Percentiles rank a stretch among this genome's conserved stretches.
These are phyloP conservation scores for Fusarium piperis DNA, from an alignment of 2,329 filamentous ascomycete genomes.

Conservation along the genomic window DNA sequence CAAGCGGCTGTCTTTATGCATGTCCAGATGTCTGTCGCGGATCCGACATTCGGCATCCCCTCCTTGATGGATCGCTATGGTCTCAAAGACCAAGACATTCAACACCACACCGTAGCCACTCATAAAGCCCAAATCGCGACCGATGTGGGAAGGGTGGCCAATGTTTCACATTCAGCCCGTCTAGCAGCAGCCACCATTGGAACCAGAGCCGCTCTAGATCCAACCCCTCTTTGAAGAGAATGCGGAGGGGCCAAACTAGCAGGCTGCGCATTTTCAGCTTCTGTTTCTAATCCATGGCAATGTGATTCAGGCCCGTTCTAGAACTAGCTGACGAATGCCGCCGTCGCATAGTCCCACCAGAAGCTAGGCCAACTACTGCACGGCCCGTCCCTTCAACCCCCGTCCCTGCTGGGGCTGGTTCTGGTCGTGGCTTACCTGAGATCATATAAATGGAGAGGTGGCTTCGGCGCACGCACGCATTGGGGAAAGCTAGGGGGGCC, in stretches of 20 bases:
- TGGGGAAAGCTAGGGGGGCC: not conserved
- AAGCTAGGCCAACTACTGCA: not conserved
- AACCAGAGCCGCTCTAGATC: not conserved
- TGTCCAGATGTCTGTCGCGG: not conserved
- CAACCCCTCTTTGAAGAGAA: not conserved
- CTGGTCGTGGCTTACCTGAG: not conserved
- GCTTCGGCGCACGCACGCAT: not conserved
- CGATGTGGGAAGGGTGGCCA: not conserved
- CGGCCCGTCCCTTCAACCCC: not conserved
- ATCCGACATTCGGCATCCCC: not conserved
- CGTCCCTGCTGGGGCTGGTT: not conserved
- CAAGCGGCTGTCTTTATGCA: not conserved
- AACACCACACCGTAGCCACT: not conserved
- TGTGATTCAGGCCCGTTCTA: not conserved
- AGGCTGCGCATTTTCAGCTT: not conserved
- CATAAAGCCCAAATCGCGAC: not conserved
- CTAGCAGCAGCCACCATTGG: not conserved
- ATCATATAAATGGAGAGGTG: not conserved
- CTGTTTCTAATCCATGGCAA: not conserved
- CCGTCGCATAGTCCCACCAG: not conserved
- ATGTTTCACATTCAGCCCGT: not conserved
- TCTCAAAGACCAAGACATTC: not conserved
- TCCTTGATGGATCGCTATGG: not conserved
- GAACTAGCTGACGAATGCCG: not conserved
- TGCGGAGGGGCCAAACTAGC: not conserved